Conservation (phyloP, 495 filamentous ascomycete species). For the Pyronema omphalodes region DNA sequence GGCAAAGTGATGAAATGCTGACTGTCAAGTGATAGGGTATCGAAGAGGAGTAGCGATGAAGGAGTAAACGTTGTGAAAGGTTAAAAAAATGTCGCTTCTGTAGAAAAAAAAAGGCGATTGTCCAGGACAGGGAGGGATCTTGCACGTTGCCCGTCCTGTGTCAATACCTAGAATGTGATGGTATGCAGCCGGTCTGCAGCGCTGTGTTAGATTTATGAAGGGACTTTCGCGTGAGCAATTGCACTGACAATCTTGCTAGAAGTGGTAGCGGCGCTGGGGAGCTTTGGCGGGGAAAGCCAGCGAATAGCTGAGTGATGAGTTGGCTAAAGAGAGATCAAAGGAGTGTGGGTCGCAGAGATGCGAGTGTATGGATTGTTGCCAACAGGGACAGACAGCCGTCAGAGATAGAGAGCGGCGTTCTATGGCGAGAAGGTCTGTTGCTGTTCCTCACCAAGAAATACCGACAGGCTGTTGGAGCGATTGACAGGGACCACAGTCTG, state of each 20-base stretch:
- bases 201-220: background rate
- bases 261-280: background rate
- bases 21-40: background rate
- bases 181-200: background rate
- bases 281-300: background rate
- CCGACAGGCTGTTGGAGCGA: background rate
- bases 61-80: background rate
- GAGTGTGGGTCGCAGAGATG: background rate
- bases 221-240: background rate
- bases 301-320: background rate
- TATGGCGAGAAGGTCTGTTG: background rate
- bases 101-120: background rate
- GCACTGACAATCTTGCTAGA: background rate
- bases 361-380: background rate
- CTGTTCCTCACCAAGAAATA: background rate
- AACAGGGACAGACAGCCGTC: background rate
- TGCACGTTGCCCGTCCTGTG: background rate
- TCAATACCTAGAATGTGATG: no score
- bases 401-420: background rate
- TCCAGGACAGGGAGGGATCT: background rate
- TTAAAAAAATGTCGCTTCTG: background rate
- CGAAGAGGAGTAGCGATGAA: background rate
- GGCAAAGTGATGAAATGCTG: background rate
- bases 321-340: conserved; percentile 1
- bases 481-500: background rate